These are phyloP conservation scores for Colletotrichum sp. DNA, from an alignment of 2,329 filamentous ascomycete species.

Conservation along the genomic window DNA sequence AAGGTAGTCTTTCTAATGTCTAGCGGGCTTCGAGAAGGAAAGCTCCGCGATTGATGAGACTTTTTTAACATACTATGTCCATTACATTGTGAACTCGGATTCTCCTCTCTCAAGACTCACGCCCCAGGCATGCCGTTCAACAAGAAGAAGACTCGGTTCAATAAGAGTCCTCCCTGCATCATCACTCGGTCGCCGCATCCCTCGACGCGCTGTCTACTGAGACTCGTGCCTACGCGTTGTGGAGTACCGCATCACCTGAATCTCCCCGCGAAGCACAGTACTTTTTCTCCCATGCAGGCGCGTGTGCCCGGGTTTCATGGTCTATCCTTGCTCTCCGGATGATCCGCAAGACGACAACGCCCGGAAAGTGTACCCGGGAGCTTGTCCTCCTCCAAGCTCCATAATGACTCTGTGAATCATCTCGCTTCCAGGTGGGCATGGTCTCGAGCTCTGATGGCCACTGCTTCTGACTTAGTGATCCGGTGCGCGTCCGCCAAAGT, in stretches of 20 bases:
- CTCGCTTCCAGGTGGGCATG: neutral
- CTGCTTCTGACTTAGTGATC: neutral
- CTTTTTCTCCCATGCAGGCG: neutral
- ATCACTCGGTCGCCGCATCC: too few species aligned
- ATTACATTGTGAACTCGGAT: neutral
- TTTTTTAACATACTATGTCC: neutral
- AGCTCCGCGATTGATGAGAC: neutral
- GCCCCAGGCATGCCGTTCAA: neutral
- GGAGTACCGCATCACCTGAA: neutral
- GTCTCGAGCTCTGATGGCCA: neutral
- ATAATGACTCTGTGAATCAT: neutral
- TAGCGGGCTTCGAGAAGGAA: neutral
- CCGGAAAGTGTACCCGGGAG: neutral
- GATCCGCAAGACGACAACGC: neutral
- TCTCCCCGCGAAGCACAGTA: neutral
- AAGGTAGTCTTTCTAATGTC: neutral
- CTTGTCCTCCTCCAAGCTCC: neutral
- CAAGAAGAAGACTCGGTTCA: too few species aligned
- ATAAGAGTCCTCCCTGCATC: too few species aligned
- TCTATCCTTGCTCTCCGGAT: neutral
- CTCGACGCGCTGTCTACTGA: too few species aligned
- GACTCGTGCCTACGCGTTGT: too few species aligned
- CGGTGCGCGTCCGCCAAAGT: neutral
- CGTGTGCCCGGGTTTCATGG: neutral
- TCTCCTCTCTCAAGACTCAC: neutral